Evolutionary conservation across 1,284 basidiomycete species (phyloP).

Genomic region (Heterobasidion occidentale): DNA sequence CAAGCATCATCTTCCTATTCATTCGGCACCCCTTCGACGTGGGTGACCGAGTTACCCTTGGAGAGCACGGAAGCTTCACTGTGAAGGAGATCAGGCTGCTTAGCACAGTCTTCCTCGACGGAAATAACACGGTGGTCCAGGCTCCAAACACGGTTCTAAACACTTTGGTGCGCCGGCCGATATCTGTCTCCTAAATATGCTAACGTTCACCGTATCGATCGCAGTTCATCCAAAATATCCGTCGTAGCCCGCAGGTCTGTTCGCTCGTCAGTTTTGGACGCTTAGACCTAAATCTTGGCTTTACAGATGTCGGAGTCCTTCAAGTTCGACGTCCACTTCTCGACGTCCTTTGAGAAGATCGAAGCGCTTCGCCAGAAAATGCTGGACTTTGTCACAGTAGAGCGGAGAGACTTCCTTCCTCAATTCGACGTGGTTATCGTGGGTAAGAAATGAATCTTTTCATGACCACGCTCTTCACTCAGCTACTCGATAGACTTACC

Average conservation of each 20-base stretch:
- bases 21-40: conserved; percentile 87
- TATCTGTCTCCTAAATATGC: conserved; percentile 7
- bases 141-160: conserved; percentile 68
- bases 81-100: conserved; percentile 85
- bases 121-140: conserved; percentile 51
- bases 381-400: conserved; percentile 69
- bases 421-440: conserved; percentile 65
- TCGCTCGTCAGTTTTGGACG: conserved; percentile 2
- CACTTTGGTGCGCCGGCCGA: conserved; percentile 40
- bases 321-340: conserved; percentile 75
- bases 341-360: conserved; percentile 78
- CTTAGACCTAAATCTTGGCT: not conserved
- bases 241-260: conserved; percentile 56
- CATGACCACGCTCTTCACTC: not conserved
- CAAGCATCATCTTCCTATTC: conserved; percentile 83
- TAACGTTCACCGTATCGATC: conserved; percentile 5
- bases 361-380: conserved; percentile 75
- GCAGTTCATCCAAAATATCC: conserved; percentile 66
- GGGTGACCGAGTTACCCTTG: conserved; percentile 62
- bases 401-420: conserved; percentile 68
- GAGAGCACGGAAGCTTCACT: conserved; percentile 55
- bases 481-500: conserved; percentile 58
- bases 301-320: conserved; percentile 69
- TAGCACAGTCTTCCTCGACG: conserved; percentile 70
- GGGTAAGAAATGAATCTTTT: conserved; percentile 30